Base-by-base conservation (phyloP, 2,329 filamentous ascomycete species). In the Microsporum ferrugineum region DNA sequence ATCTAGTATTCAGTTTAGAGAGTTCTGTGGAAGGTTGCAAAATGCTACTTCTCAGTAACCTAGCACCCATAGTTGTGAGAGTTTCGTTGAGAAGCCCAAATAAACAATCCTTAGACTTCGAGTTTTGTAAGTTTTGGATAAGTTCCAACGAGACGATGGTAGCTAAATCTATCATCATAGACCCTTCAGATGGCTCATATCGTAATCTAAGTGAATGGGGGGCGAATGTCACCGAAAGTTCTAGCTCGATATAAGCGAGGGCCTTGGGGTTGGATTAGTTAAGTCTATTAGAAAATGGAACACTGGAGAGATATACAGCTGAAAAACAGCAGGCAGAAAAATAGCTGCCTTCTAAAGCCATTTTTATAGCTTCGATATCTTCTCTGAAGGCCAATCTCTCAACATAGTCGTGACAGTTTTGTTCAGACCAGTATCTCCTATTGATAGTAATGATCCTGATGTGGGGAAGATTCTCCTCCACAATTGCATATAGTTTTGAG, bases 111-210 rank as follows among this genome's bases (percentile, higher is more conserved):
- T 85, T 89, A 0, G 91, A 95, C 66, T 88, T 91, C 0, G 84
- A 69, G 66, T 87, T 85, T 10, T 88, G 85, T 0, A 91, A 70
- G 66, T 96, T 99, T 68, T 96, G 90, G 31, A 97, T 88, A 4
- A 99, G 80, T 71, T 99, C 94, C 2, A 99, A 78, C 0, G 90
- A 90, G 41, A 86, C 82, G 33, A 96, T 89, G 0, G 91, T 95
- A 0, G 89, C 87, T 1, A 94, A 80, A 68, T 96, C 92, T 67
- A 97, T 95, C 83, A 95, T 89, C 91, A 97, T 96, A 0, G 90
- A 89, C 29, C 92, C 88, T 70, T 95, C 89, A 0, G 90, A 91
- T 0, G 91, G 88, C 68, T 92, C 87, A 66, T 95, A 96, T 64
- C 85, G 87, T 69, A 97, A 87, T 2, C 90, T 84, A 36, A 97